phyloP scores from a whole-genome alignment of 139 green algal species.

The Trebouxia sp. region DNA sequence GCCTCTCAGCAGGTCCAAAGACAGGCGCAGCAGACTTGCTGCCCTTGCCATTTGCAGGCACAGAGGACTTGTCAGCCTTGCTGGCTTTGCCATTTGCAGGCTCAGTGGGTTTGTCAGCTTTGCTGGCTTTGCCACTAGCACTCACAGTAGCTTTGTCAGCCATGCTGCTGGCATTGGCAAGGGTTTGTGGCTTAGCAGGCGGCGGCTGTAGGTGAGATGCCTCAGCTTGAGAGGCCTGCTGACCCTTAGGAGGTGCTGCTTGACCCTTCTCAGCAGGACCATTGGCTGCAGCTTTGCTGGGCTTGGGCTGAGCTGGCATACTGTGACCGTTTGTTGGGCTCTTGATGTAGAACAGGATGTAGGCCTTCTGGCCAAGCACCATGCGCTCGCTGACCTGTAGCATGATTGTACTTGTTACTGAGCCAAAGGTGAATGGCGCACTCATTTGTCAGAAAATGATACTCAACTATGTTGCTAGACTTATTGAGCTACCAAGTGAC shows the following conservation, averaged over 20 bases:
- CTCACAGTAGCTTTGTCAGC: not conserved
- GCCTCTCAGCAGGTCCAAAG: not conserved
- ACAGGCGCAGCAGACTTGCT: not conserved
- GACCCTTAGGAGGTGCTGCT: not conserved
- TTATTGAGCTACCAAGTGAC: not conserved
- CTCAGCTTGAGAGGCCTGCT: not conserved
- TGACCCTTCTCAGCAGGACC: not conserved
- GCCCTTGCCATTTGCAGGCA: not conserved
- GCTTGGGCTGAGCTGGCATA: constrained; percentile 10
- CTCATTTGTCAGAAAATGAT: not conserved
- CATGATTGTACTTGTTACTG: not conserved
- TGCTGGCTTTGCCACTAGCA: not conserved
- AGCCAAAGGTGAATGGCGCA: not conserved
- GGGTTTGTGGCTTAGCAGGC: not conserved
- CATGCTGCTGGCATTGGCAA: not conserved
- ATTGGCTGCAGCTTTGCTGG: not conserved
- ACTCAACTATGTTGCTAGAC: not conserved
- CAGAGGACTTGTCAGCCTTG: not conserved
- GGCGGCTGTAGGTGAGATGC: not conserved
- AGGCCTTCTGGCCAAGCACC: constrained; percentile 87
- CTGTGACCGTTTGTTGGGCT: not conserved
- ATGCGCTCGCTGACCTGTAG: constrained; percentile 67
- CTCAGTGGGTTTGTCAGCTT: not conserved
- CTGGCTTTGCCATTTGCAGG: not conserved
- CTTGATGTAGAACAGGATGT: constrained; percentile 95